Evolutionary conservation across 257 asterid genomes (phyloP), one percentile per base, ranked within the genome.

Genomic region (Avicennia marina): DNA sequence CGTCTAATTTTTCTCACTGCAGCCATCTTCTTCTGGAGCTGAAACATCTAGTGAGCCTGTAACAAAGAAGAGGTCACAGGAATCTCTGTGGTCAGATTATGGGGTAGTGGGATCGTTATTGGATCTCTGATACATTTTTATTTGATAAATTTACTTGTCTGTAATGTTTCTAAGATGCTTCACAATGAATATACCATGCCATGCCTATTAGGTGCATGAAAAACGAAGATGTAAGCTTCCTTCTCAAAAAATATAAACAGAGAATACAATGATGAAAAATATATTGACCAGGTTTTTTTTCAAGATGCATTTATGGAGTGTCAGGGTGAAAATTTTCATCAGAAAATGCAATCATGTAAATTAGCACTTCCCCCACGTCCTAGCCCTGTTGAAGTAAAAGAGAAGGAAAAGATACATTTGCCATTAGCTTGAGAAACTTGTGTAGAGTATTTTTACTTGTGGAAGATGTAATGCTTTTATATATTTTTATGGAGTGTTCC

Each of bases 11-110:
- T 61, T 43, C 44, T 61, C 62, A 47, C 71, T 72, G 86, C 83
- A 78, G 60, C 89, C 89, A 64, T 63, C 91, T 60, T 60, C 82
- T 47, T 80, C 90, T 19, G 74, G 81, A 79, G 87, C 84, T 46
- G 98, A 81, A 79, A 70, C 85, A 47, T 84, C 95, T 18, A 51
- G 21, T 13, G 93, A 85, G 56, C 78, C 74, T 7, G 57, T 65
- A 72, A 58, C 81, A 20, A 81, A 78, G 82, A 87, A 85, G 74
- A 82, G 95, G 83, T 62, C 87, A 41, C 86, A 56, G 42, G 98
- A 83, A 46, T 76, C 77, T 41, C 9, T 71, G 60, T 85, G 78
- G 80, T 56, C 86, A 16, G 90, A 72, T 9, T 81, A 81, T 62
- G 91, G 83, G 73, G 96, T 90, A 74, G 95, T 38, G 20, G 25